Base-by-base conservation (phyloP, 306 rosid species). In the Prunus fruticosa region DNA sequence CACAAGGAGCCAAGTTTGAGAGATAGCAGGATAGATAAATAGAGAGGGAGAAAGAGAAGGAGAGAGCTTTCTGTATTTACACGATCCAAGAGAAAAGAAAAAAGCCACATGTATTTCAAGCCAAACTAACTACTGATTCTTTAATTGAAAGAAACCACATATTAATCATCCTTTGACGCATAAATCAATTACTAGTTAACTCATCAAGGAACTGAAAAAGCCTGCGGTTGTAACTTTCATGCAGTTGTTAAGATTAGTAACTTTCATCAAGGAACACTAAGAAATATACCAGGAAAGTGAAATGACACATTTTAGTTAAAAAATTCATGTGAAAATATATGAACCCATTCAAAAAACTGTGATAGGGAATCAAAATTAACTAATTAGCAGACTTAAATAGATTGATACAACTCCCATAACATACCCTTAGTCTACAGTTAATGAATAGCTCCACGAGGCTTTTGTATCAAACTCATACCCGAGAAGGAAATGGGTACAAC, bases 1-100 rank as follows among this genome's bases (percentile, higher is more conserved):
- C 70, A 76, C 73, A 15, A 16, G 67, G 15, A 52, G 47, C 11
- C 47, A 53, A 30, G 50, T 19, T 12, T 53, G 23, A 63, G 84
- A n/a, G 30, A 45, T 2, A 45, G 32, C 13, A 4, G 27, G 11
- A 12, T 14, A 61, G 19, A 2, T 20, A 5, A 16, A 13, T 13
- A 13, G 16, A 15, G 1, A 58, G 45, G 5, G 41, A 28, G 43
- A 15, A 11, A 12, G 15, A 14, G 2, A 57, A 20, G 2, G 20
- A 6, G 13, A 28, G n/a, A 6, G 23, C 16, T 38, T 38, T 5
- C 19, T 22, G 7, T 22, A 12, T 12, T 22, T 12, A 67, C 16
- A 50, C 2, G 46, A 23, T 50, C 19, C 4, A 50, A 70, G 2
- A 51, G 7, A 50, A 9, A 11, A 50, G 10, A 11, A n/a, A 6